Evolutionary conservation across 495 filamentous ascomycete species (phyloP).

Genomic region (Glonium stellatum): DNA sequence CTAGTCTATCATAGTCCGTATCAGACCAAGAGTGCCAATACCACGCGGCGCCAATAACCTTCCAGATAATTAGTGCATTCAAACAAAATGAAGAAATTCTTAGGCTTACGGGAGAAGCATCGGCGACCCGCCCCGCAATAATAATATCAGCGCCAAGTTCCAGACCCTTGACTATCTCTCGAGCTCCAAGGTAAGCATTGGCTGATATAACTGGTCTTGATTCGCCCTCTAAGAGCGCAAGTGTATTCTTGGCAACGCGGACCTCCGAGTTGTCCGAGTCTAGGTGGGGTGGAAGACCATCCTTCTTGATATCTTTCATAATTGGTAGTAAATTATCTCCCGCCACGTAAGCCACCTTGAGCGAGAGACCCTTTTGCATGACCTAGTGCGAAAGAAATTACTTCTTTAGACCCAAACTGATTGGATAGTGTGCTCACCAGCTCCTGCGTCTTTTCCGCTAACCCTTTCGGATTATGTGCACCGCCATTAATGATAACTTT

Average conservation of each 20-base stretch:
- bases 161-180: constrained; percentile 30
- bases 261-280: constrained; percentile 33
- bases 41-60: constrained; percentile 25
- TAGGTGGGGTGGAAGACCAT: constrained; percentile 35
- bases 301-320: constrained; percentile 17
- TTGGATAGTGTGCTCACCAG: constrained; percentile 27
- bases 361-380: constrained; percentile 7
- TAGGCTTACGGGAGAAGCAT: constrained; percentile 23
- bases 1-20: constrained; percentile 42
- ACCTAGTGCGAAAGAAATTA: constrained; percentile 13
- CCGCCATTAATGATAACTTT: constrained; percentile 37
- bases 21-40: constrained; percentile 19
- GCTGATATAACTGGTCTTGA: constrained; percentile 28
- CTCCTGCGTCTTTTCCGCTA: constrained; percentile 33
- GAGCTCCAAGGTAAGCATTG: constrained; percentile 31
- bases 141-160: constrained; percentile 46
- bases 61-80: neutral
- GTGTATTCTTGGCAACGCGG: constrained; percentile 25
- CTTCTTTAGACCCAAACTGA: neutral
- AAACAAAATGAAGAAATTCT: neutral
- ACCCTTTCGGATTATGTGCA: constrained; percentile 27
- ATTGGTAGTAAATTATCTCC: constrained; percentile 19
- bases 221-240: constrained; percentile 25
- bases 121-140: constrained; percentile 20
- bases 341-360: constrained; percentile 20